phyloP scores from a whole-genome alignment of 805 yeast species.

The Ogataea angusta region DNA sequence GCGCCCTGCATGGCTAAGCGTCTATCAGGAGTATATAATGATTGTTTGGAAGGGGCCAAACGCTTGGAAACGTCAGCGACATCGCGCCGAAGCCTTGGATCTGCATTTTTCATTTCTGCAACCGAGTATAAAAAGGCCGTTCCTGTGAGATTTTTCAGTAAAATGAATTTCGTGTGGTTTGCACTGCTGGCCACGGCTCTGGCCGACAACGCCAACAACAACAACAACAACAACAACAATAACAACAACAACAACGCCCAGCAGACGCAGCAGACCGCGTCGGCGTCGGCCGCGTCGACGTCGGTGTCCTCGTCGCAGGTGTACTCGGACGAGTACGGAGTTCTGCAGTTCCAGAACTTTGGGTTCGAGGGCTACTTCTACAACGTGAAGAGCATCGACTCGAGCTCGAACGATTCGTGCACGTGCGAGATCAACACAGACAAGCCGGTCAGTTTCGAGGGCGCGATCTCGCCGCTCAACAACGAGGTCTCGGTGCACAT shows the following conservation, averaged over 20 bases:
- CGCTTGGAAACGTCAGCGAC: not conserved
- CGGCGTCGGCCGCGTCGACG: slow-evolving; percentile 9
- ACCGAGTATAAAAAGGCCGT: too few relatives aligned
- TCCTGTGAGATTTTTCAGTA: not conserved
- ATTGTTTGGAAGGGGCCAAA: not conserved
- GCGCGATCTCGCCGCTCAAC: slow-evolving; percentile 62
- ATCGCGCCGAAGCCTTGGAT: not conserved
- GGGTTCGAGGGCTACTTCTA: slow-evolving; percentile 54
- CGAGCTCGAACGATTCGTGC: slow-evolving; percentile 43
- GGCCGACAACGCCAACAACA: not conserved
- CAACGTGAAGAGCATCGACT: slow-evolving; percentile 43
- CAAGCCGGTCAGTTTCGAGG: slow-evolving; percentile 41
- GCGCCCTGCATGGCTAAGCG: not conserved
- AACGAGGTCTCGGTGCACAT: slow-evolving; percentile 73
- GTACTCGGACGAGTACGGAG: slow-evolving; percentile 34
- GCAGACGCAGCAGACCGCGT: not conserved
- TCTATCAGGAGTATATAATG: not conserved
- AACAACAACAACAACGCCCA: not conserved
- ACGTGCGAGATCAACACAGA: slow-evolving; percentile 40
- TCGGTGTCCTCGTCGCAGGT: slow-evolving; percentile 9
- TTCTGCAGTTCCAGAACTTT: slow-evolving; percentile 49
- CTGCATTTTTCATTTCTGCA: not conserved
- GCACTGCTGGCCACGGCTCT: not conserved
- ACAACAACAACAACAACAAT: not conserved
- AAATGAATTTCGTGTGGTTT: slow-evolving; percentile 1